Percentiles rank a stretch among this genome's conserved stretches.
Evolutionary conservation across 2,329 filamentous ascomycete genomes (phyloP).

Genomic region (Emydomyces testavorans): DNA sequence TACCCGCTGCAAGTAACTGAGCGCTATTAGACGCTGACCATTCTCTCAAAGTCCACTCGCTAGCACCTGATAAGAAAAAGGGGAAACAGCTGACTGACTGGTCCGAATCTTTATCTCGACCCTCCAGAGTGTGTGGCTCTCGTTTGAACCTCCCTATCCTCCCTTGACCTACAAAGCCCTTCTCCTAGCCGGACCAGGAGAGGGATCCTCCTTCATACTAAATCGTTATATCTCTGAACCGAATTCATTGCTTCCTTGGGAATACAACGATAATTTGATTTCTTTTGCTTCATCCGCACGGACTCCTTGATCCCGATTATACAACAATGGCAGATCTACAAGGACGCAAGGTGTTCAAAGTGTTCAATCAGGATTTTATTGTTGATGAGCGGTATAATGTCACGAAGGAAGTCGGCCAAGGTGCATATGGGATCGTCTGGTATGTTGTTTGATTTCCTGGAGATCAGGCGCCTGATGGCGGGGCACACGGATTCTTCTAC

Average conservation of each 20-base stretch:
- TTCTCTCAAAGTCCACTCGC: conserved; percentile 6
- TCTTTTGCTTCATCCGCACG: not conserved
- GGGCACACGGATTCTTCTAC: not conserved
- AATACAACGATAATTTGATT: not conserved
- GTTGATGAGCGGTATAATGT: conserved; percentile 97
- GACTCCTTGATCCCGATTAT: not conserved
- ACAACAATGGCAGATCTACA: conserved; percentile 47
- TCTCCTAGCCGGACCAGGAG: conserved; percentile 9
- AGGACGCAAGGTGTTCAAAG: conserved; percentile 90
- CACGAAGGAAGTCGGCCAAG: conserved; percentile 95
- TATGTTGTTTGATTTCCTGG: conserved; percentile 36
- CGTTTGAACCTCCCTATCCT: not conserved
- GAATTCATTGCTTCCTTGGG: too few species aligned
- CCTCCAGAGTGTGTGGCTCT: not conserved
- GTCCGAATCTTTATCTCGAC: not conserved
- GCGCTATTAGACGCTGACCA: conserved; percentile 4
- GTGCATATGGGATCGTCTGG: conserved; percentile 98
- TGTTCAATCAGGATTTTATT: conserved; percentile 99
- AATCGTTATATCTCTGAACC: too few species aligned
- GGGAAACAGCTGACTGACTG: not conserved
- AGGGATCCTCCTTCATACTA: not conserved
- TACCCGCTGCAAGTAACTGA: not conserved
- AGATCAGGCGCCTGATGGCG: not conserved
- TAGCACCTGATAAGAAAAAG: not conserved
- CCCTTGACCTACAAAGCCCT: not conserved